Evolutionary conservation across 2,329 filamentous ascomycete genomes (phyloP), one percentile per base, ranked within the genome.

Genomic region (Penicillium janthinellum): DNA sequence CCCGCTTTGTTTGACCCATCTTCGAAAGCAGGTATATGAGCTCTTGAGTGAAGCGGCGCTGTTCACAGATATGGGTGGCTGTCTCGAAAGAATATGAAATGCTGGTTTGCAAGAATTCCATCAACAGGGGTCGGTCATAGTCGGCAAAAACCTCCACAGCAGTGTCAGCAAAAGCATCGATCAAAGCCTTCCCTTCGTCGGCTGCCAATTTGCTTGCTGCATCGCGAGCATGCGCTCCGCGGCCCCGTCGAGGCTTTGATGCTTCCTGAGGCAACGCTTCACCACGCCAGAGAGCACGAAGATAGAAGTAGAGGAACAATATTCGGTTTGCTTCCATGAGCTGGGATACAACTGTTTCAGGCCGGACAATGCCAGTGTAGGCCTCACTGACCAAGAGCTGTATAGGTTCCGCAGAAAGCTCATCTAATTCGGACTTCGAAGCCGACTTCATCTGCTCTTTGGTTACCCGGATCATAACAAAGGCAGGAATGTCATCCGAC

Each of bases 21-120:
- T 97, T 97, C 61, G 92, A 96, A 69, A 98, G 90, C 1, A 99
- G 85, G 71, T 95, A 95, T 14, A 99, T 94, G n/a, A 98, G 85
- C 73, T 99, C 95, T 39, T 92, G 90, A 50, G 96, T 90, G 75
- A 90, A 98, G 66, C 89, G 87, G 65, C 86, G 84, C 14, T 83
- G 79, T 75, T 98, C 92, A 71, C 95, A 99, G 69, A 96, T 83
- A 80, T 85, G 64, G 78, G 90, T 74, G 78, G 80, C 80, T 20
- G 67, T 89, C 69, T 95, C 92, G 67, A 96, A 92, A n/a, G 87
- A 88, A 74, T 98, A 99, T 1, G 88, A 89, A 8, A 91, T 93
- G 7, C 91, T 95, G 3, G 87, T 85, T 70, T 91, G 91, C 31
- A 99, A 79, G 69, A 96, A 96, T 47, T 92, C 87, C 88, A 96